phyloP scores from a whole-genome alignment of 208 protist genomes.

The Leishmania martiniquensis region DNA sequence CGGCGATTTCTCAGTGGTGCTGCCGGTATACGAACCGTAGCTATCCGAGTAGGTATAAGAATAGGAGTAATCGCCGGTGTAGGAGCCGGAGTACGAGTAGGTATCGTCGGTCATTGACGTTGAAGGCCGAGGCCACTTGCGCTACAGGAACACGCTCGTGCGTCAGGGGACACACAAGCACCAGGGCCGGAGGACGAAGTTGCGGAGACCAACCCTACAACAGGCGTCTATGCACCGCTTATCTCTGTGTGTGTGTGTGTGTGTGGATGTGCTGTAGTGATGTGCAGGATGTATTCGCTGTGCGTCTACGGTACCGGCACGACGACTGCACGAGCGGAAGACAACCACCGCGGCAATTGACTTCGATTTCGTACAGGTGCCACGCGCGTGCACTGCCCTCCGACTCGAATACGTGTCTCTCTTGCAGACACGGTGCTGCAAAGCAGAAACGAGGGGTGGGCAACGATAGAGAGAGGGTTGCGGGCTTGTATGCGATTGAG shows the following conservation, averaged over 20 bases:
- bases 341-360: not conserved
- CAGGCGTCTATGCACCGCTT: slow-evolving; percentile 4
- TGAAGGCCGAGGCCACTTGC: not conserved
- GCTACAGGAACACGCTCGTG: not conserved
- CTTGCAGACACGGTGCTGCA: not conserved
- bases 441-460: not conserved
- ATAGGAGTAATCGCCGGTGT: slow-evolving; percentile 32
- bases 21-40: slow-evolving; percentile 8
- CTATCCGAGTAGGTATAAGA: slow-evolving; percentile 34
- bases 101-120: slow-evolving; percentile 33
- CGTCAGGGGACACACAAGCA: not conserved
- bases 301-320: not conserved
- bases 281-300: not conserved
- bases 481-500: too few species aligned
- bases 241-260: slow-evolving; percentile 1
- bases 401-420: not conserved
- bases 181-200: not conserved
- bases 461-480: too few species aligned
- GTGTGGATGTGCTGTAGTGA: not conserved
- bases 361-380: not conserved
- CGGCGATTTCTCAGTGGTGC: not conserved
- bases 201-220: not conserved
- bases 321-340: not conserved
- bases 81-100: slow-evolving; percentile 29
- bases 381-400: not conserved